Conservation (phyloP, 345 rosid species). For the Punica granatum region DNA sequence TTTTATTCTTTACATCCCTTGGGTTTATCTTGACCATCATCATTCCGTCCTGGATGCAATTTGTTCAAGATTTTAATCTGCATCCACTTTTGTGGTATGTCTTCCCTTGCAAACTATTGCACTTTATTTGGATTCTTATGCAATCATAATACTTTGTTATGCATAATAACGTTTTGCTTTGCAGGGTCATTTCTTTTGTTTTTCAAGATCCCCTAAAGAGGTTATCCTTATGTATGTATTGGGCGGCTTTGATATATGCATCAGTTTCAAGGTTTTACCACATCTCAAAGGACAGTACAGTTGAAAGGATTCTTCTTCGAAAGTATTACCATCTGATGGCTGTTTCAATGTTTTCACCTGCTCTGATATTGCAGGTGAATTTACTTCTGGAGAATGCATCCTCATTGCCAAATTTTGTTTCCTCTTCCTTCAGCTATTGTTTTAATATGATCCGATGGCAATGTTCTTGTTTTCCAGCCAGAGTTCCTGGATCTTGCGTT, state of each 20-base stretch:
- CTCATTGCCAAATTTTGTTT: background rate
- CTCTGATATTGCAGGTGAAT: slow-evolving; percentile 87
- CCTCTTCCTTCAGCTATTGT: slow-evolving; percentile 4
- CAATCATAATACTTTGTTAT: slow-evolving; percentile 8
- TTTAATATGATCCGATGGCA: slow-evolving; percentile 1
- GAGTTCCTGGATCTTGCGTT: slow-evolving; percentile 92
- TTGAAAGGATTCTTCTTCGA: slow-evolving; percentile 93
- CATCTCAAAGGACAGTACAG: slow-evolving; percentile 79
- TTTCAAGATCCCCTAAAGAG: slow-evolving; percentile 74
- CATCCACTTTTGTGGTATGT: slow-evolving; percentile 83
- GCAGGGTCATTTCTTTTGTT: slow-evolving; percentile 72
- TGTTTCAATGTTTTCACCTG: slow-evolving; percentile 90
- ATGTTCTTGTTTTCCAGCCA: slow-evolving; percentile 51
- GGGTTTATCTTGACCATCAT: slow-evolving; percentile 31
- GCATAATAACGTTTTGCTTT: slow-evolving; percentile 4
- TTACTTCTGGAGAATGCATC: slow-evolving; percentile 7
- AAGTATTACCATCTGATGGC: slow-evolving; percentile 97
- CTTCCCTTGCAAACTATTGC: background rate
- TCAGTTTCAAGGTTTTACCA: slow-evolving; percentile 69
- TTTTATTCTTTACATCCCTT: slow-evolving; percentile 52
- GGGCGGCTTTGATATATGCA: slow-evolving; percentile 59
- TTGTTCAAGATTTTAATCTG: slow-evolving; percentile 58
- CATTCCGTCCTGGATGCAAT: slow-evolving; percentile 82
- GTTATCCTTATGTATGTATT: slow-evolving; percentile 66
- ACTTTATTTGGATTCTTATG: background rate